Evolutionary conservation across 495 filamentous ascomycete genomes (phyloP).

Genomic region (Penicillium tannophilum): DNA sequence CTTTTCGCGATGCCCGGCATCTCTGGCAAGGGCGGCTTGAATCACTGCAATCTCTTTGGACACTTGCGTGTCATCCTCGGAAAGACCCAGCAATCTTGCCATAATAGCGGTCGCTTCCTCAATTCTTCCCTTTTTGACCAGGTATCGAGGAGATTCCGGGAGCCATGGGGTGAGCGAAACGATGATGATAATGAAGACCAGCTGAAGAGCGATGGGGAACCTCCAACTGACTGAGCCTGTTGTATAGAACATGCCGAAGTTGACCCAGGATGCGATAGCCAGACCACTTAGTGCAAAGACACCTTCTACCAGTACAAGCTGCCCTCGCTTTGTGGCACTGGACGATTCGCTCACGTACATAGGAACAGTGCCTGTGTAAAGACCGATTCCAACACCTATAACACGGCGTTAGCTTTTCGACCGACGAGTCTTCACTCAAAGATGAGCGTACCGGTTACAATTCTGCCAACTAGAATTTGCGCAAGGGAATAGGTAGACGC

Average conservation of each 20-base stretch:
- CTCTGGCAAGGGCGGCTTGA: slow-evolving; percentile 63
- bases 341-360: slow-evolving; percentile 66
- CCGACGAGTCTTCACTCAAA: not conserved
- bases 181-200: slow-evolving; percentile 30
- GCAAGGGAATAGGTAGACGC: slow-evolving; percentile 40
- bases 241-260: slow-evolving; percentile 53
- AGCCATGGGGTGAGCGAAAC: slow-evolving; percentile 40
- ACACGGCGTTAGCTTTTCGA: not conserved
- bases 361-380: slow-evolving; percentile 62
- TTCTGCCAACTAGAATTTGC: slow-evolving; percentile 49
- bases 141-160: slow-evolving; percentile 49
- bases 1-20: slow-evolving; percentile 39
- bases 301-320: slow-evolving; percentile 59
- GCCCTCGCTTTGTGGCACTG: slow-evolving; percentile 58
- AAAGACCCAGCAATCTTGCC: slow-evolving; percentile 45
- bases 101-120: slow-evolving; percentile 33
- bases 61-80: slow-evolving; percentile 29
- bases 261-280: slow-evolving; percentile 52
- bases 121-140: slow-evolving; percentile 37
- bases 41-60: slow-evolving; percentile 59
- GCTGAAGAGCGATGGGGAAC: slow-evolving; percentile 51
- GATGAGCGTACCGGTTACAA: slow-evolving; percentile 16
- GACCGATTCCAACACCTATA: slow-evolving; percentile 58
- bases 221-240: slow-evolving; percentile 43
- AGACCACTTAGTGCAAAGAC: slow-evolving; percentile 61